Conservation (phyloP, 75 land plant genomes). For the Selaginella moellendorffii region DNA sequence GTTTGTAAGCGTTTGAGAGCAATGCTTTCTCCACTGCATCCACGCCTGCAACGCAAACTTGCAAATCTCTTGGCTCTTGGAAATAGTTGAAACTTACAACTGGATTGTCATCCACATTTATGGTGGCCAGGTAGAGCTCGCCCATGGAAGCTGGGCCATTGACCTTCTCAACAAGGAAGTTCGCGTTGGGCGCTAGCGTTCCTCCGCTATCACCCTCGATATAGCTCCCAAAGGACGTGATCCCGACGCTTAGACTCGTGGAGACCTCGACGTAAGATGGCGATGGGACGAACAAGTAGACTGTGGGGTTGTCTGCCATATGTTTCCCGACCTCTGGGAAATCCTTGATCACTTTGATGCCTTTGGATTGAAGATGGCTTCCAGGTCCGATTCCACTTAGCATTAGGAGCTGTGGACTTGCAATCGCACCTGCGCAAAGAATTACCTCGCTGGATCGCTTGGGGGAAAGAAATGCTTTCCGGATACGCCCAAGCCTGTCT, state of each 20-base stretch:
- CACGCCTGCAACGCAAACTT: slow-evolving; percentile 6
- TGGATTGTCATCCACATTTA: slow-evolving; percentile 7
- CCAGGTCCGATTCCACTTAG: slow-evolving; percentile 5
- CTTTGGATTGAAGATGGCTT: not conserved
- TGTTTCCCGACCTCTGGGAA: not conserved
- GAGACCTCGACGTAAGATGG: not conserved
- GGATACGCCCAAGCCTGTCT: not conserved
- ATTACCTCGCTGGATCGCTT: slow-evolving; percentile 1
- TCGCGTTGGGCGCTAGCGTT: not conserved
- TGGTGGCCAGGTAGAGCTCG: not conserved
- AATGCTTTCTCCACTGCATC: not conserved
- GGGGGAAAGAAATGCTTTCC: not conserved
- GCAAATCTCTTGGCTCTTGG: slow-evolving; percentile 9
- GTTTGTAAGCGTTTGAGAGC: not conserved
- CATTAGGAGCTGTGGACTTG: not conserved
- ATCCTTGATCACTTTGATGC: not conserved
- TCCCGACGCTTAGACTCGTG: not conserved
- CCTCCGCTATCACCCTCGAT: not conserved
- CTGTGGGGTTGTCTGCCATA: not conserved
- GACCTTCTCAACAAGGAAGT: not conserved
- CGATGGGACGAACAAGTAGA: not conserved
- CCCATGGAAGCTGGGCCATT: not conserved
- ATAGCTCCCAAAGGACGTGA: not conserved
- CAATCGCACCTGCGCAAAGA: slow-evolving; percentile 5
- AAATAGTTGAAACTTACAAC: slow-evolving; percentile 10